These are phyloP conservation scores for Penicillium cosmopolitanum DNA, from an alignment of 495 filamentous ascomycete genomes.

Conservation along the genomic window DNA sequence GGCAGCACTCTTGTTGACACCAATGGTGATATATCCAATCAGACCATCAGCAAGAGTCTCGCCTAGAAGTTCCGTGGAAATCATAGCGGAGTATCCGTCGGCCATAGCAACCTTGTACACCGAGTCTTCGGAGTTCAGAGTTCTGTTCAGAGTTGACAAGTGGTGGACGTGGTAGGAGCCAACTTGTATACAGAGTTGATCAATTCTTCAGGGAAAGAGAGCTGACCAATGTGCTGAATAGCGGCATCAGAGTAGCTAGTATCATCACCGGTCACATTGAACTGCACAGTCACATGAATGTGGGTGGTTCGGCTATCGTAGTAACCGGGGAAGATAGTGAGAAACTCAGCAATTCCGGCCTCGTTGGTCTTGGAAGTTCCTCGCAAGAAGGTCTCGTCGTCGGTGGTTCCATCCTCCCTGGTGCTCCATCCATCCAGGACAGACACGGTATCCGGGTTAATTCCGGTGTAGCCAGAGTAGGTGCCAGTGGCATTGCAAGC, in stretches of 20 bases:
- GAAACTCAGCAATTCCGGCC: conserved; percentile 16
- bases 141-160: conserved; percentile 10
- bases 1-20: conserved; percentile 11
- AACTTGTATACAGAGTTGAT: conserved; percentile 16
- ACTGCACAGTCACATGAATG: conserved; percentile 18
- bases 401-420: conserved; percentile 10
- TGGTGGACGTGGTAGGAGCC: conserved; percentile 15
- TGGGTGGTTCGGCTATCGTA: conserved; percentile 16
- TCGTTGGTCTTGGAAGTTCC: conserved; percentile 16
- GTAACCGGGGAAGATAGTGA: conserved; percentile 18
- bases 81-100: conserved; percentile 14
- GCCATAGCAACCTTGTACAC: conserved; percentile 5
- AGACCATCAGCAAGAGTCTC: conserved; percentile 12
- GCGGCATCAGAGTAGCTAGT: conserved; percentile 12
- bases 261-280: conserved; percentile 9
- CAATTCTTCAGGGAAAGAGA: conserved; percentile 15
- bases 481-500: conserved; percentile 19
- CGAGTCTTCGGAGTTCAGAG: conserved; percentile 10
- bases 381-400: conserved; percentile 19
- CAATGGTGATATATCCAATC: conserved; percentile 18
- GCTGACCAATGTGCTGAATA: conserved; percentile 14
- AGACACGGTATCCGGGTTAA: conserved; percentile 10
- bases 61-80: conserved; percentile 11
- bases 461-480: conserved; percentile 16
- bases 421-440: conserved; percentile 6